Evolutionary conservation across 306 rosid species (phyloP).

Genomic region (Styphnolobium japonicum): DNA sequence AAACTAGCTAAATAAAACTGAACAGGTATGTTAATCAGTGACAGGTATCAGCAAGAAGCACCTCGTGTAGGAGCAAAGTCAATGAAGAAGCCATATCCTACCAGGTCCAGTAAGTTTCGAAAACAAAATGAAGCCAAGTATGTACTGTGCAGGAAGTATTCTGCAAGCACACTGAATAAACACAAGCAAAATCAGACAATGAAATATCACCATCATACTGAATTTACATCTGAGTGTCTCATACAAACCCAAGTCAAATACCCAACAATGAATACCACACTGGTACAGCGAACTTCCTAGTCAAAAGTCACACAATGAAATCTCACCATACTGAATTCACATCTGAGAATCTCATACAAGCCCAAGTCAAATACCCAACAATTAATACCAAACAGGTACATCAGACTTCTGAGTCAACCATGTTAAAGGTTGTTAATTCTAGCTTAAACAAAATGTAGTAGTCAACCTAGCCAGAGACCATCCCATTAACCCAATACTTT

Average conservation of each 20-base stretch:
- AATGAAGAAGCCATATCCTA: background rate
- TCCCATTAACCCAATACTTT: background rate
- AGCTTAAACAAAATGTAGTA: background rate
- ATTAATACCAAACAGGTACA: background rate
- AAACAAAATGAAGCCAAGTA: background rate
- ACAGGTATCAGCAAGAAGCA: constrained; percentile 1
- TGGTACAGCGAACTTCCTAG: background rate
- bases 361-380: background rate
- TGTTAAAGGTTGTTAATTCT: background rate
- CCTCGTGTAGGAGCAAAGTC: background rate
- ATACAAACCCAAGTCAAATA: background rate
- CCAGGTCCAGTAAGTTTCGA: background rate
- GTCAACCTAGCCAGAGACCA: background rate
- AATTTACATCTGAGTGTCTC: background rate
- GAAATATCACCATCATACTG: background rate
- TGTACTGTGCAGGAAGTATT: background rate
- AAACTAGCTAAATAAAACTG: background rate
- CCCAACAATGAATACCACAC: background rate
- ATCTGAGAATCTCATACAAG: background rate
- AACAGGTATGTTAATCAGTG: background rate
- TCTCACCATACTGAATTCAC: background rate
- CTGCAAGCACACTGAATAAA: too few species aligned
- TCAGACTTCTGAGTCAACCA: background rate
- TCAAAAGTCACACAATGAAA: background rate
- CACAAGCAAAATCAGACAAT: background rate